phyloP scores from a whole-genome alignment of 192 early-diverging fungal genomes.

The Backusella australiensis region DNA sequence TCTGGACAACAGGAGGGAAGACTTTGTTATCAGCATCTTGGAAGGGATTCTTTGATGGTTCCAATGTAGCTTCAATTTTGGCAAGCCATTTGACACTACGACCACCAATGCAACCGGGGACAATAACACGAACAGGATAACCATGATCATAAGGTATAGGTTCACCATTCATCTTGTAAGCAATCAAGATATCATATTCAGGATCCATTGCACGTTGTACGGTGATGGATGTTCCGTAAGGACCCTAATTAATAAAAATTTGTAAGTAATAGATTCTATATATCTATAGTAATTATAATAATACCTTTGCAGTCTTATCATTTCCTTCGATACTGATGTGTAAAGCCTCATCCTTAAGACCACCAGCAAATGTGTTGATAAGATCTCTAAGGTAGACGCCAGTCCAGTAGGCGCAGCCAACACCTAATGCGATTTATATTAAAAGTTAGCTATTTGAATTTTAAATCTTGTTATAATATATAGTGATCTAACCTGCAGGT shows the following conservation, averaged over 20 bases:
- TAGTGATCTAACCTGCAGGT: conserved; percentile 11
- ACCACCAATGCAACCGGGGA: conserved; percentile 88
- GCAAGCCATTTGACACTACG: conserved; percentile 84
- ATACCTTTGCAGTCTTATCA: conserved; percentile 57
- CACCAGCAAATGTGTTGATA: background rate
- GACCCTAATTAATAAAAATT: conserved; percentile 30
- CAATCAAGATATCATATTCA: conserved; percentile 69
- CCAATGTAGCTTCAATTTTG: conserved; percentile 54
- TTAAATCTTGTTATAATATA: conserved; percentile 29
- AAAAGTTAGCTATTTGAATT: background rate
- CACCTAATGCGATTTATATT: background rate
- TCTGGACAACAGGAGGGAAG: conserved; percentile 67
- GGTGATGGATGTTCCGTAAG: conserved; percentile 75
- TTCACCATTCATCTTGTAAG: conserved; percentile 78
- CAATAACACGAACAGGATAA: conserved; percentile 80
- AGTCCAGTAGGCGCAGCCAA: background rate
- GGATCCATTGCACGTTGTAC: conserved; percentile 65
- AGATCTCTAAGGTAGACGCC: background rate
- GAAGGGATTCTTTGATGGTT: conserved; percentile 65
- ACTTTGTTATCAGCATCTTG: conserved; percentile 86
- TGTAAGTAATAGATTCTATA: background rate
- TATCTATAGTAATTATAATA: background rate
- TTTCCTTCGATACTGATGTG: conserved; percentile 49
- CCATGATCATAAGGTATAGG: conserved; percentile 81
- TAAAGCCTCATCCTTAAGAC: background rate